Conservation (phyloP, 805 yeast genomes). For the Zygoascus biomembranicola region DNA sequence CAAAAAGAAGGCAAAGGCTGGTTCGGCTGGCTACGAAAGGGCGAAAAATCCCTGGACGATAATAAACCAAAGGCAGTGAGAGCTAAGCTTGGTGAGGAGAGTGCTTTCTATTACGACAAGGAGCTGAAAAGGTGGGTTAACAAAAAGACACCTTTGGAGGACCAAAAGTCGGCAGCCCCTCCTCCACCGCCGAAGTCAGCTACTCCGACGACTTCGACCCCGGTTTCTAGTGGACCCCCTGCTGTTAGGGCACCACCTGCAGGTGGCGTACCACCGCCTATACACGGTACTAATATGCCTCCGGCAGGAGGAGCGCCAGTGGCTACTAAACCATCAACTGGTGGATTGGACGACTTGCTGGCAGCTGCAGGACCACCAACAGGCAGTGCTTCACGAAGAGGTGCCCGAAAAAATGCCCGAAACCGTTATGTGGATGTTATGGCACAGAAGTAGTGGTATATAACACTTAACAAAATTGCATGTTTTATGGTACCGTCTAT, state of each 20-base stretch:
- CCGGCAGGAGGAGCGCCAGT: neutral
- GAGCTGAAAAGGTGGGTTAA: conserved; percentile 83
- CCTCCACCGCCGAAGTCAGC: conserved; percentile 54
- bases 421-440: conserved; percentile 60
- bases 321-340: conserved; percentile 23
- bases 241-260: conserved; percentile 4
- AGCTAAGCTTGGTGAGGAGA: conserved; percentile 81
- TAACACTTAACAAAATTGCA: neutral
- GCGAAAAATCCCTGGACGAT: conserved; percentile 37
- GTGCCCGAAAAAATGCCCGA: conserved; percentile 46
- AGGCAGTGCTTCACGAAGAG: conserved; percentile 32
- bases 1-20: conserved; percentile 29
- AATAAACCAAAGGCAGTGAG: conserved; percentile 67
- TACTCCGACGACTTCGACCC: conserved; percentile 26
- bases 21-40: conserved; percentile 53
- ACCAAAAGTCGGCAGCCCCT: conserved; percentile 43
- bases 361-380: conserved; percentile 29
- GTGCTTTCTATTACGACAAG: conserved; percentile 70
- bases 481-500: neutral
- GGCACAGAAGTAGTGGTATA: conserved; percentile 19
- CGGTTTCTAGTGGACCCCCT: conserved; percentile 1
- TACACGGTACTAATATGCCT: neutral
- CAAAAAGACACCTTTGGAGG: conserved; percentile 37
- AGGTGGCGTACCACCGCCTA: conserved; percentile 9
- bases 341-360: conserved; percentile 42